Base-by-base conservation (phyloP, 1,284 basidiomycete species). In the Chalciporus sp. region DNA sequence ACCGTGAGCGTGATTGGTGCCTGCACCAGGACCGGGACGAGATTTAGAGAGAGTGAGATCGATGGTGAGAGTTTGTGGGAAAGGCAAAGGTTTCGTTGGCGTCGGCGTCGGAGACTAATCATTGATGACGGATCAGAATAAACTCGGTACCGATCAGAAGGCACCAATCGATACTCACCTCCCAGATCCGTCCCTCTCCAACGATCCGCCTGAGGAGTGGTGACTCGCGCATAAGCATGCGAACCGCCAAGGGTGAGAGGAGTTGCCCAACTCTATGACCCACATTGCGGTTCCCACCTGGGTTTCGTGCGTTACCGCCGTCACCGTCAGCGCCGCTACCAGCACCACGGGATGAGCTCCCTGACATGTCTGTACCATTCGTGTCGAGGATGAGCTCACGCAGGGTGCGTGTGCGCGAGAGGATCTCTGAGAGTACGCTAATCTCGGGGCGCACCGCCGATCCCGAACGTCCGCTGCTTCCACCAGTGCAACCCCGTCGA, bases 151-250 rank as follows among this genome's bases (percentile, higher is more conserved):
- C 12, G n/a, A 20, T 17, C 43, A 20, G 42, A 8, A 19, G n/a
- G n/a, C n/a, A n/a, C n/a, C n/a, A 35, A 47, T 28, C 4, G 9
- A 40, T 14, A 67, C 74, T 60, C 60, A 86, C 87, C 61, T 73
- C 81, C 85, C 85, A 89, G 9, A 81, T 64, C 37, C 84, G 74
- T 41, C 75, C 76, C 55, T 79, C 80, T 27, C 78, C 80, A 29
- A 85, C 67, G 39, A 89, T 72, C 53, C 71, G 79, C 47, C 67
- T 64, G 26, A 71, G 45, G 17, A 48, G 41, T 1, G 51, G 55
- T 1, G 65, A 54, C 39, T 68, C 64, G 14, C 43, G 55, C 66
- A 69, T 67, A 40, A 65, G 65, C 53, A 47, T 46, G 41, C 56
- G 63, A 31, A 66, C 61, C 1, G 53, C 44, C 26, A 19, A 11